A percentile compares a stretch with the other conserved stretches of the same genome.
Conservation (phyloP, 2,329 filamentous ascomycete species). For the Didymella sp. region DNA sequence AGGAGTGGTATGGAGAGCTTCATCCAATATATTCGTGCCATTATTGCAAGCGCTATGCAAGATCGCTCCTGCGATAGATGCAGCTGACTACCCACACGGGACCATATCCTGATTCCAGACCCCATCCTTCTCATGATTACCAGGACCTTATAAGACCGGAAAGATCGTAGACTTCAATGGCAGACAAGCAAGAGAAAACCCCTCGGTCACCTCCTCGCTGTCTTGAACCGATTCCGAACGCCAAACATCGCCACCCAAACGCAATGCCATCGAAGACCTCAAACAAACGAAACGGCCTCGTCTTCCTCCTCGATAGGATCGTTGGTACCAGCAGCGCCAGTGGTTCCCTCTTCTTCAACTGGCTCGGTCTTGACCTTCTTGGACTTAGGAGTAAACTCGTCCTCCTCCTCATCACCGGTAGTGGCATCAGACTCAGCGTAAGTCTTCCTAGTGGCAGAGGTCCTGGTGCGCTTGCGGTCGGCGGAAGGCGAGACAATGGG, state of each 20-base stretch:
- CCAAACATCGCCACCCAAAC: too few species aligned
- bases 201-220: neutral
- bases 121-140: neutral
- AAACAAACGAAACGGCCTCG: constrained; percentile 1
- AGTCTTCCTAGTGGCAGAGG: neutral
- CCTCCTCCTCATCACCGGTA: constrained; percentile 2
- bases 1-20: too few species aligned
- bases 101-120: neutral
- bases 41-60: too few species aligned
- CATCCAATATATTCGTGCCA: too few species aligned
- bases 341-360: neutral
- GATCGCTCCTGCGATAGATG: neutral
- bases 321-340: neutral
- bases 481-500: neutral
- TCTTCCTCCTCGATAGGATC: neutral
- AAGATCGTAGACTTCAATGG: neutral
- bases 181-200: neutral
- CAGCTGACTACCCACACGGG: neutral
- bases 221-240: too few species aligned
- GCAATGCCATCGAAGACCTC: neutral
- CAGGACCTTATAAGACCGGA: neutral
- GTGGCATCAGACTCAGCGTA: constrained; percentile 7
- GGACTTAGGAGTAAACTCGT: neutral
- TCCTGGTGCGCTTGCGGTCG: neutral
- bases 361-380: constrained; percentile 14